Percentiles rank a stretch among this genome's conserved stretches.
phyloP scores from a whole-genome alignment of 768 basidiomycete genomes.

The Mycena filopes region DNA sequence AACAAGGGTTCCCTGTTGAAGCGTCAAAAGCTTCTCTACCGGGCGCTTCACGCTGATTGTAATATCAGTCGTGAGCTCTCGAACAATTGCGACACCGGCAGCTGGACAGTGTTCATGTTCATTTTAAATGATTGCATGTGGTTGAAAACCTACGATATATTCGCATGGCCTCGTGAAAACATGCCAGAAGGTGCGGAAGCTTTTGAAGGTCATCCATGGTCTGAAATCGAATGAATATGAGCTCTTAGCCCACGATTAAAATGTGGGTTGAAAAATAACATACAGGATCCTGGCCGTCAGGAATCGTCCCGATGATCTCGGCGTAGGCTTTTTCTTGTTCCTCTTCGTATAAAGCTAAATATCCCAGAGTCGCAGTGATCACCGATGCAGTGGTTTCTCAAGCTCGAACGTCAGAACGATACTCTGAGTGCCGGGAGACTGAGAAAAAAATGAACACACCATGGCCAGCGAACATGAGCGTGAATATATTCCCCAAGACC shows the following conservation, averaged over 20 bases:
- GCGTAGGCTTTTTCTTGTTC: constrained; percentile 8
- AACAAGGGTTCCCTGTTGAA: background rate
- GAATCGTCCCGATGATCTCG: background rate
- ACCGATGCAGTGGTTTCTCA: constrained; percentile 12
- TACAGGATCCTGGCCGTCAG: background rate
- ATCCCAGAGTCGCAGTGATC: constrained; percentile 8
- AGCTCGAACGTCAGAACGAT: background rate
- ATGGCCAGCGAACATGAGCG: constrained; percentile 17
- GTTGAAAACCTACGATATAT: constrained; percentile 5
- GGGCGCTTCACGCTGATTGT: background rate
- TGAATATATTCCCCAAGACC: constrained; percentile 17
- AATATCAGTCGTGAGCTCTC: constrained; percentile 10
- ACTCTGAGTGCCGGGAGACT: background rate
- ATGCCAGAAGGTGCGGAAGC: constrained; percentile 9
- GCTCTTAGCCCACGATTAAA: too few relatives aligned
- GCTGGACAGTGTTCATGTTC: background rate
- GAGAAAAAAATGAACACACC: background rate
- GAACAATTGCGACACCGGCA: constrained; percentile 1
- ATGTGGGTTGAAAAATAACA: background rate
- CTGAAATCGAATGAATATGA: background rate
- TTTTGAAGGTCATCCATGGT: constrained; percentile 5
- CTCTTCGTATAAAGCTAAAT: constrained; percentile 5
- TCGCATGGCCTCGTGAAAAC: constrained; percentile 14
- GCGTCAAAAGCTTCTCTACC: background rate
- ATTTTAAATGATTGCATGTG: too few relatives aligned